A percentile compares a stretch with the other conserved stretches of the same genome.
Conservation (phyloP, 148 eudicot genomes). For the Chenopodium berlandieri region DNA sequence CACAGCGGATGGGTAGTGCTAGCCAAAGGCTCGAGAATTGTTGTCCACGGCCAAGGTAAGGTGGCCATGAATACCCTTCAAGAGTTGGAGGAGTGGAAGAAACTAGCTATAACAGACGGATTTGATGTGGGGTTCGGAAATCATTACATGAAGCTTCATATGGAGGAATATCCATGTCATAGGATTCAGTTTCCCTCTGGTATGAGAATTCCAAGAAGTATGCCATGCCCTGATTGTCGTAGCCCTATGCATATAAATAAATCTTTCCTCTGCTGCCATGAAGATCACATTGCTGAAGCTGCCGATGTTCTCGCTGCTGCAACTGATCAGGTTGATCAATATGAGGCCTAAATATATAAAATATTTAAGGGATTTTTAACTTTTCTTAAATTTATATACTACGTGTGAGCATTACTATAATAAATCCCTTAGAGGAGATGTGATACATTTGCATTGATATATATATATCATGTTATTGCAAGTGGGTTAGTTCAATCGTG, state of each 20-base stretch:
- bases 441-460: no score
- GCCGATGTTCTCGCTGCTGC: conserved; percentile 9
- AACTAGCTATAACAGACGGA: conserved; percentile 8
- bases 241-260: conserved; percentile 25
- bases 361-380: neutral
- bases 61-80: conserved; percentile 13
- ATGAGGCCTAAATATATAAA: conserved; percentile 16
- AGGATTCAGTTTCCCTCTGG: conserved; percentile 31
- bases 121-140: conserved; percentile 17
- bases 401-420: no score
- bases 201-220: conserved; percentile 25
- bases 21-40: conserved; percentile 32
- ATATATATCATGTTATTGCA: no score
- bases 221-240: conserved; percentile 38
- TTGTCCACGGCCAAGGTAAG: conserved; percentile 22
- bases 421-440: no score
- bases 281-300: conserved; percentile 19
- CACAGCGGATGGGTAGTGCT: conserved; percentile 39
- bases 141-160: conserved; percentile 17
- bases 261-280: conserved; percentile 37
- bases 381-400: no score
- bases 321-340: neutral
- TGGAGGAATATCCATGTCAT: conserved; percentile 21
- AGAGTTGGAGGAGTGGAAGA: conserved; percentile 21
- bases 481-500: no score